A percentile compares a stretch with the other conserved stretches of the same genome.
phyloP scores from a whole-genome alignment of 2,329 filamentous ascomycete genomes.

The Hymenoscyphus scutula region DNA sequence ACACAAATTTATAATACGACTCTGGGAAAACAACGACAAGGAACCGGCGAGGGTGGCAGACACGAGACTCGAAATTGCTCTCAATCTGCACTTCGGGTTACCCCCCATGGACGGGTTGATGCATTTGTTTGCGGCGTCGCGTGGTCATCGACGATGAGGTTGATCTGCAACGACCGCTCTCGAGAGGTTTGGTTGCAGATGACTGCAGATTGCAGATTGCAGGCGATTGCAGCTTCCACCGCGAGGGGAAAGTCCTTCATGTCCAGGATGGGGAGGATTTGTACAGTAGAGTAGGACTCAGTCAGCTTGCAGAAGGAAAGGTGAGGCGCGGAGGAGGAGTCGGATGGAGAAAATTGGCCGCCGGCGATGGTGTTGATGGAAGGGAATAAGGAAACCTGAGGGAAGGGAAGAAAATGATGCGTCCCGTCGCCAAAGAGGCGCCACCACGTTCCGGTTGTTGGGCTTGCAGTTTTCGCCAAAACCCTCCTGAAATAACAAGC shows the following conservation, averaged over 20 bases:
- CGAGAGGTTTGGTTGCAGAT: background rate
- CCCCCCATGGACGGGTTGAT: background rate
- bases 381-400: background rate
- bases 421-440: background rate
- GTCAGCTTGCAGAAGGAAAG: background rate
- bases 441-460: background rate
- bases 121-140: slow-evolving; percentile 1
- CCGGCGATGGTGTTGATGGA: background rate
- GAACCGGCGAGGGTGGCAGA: too few relatives aligned
- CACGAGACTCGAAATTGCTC: background rate
- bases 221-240: background rate
- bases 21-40: too few relatives aligned
- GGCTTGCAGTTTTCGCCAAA: background rate
- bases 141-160: background rate
- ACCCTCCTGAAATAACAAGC: background rate
- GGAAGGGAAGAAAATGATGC: too few relatives aligned
- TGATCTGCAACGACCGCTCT: background rate
- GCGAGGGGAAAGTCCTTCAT: background rate
- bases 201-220: slow-evolving; percentile 6
- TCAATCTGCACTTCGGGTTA: background rate
- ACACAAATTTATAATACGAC: too few relatives aligned
- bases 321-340: background rate
- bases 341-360: background rate
- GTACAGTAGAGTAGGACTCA: background rate
- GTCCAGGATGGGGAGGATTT: background rate